Conservation (phyloP, 257 asterid genomes). For the Avicennia marina region DNA sequence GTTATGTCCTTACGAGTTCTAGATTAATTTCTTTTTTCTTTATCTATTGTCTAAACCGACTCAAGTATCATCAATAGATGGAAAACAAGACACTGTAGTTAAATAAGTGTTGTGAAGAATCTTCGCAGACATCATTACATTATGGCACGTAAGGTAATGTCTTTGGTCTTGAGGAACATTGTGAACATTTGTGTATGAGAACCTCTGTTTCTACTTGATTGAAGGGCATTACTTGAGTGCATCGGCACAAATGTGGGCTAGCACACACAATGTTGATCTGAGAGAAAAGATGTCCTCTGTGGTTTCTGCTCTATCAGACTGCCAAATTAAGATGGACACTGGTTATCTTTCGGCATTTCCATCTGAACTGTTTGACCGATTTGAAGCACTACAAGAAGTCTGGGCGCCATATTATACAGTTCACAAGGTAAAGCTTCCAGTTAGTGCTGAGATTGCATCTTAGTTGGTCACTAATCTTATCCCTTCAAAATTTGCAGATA, state of each 20-base stretch:
- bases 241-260: conserved; percentile 88
- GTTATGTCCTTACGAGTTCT: too few species aligned
- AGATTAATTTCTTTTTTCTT: too few species aligned
- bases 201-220: not conserved
- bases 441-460: not conserved
- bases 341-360: conserved; percentile 97
- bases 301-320: conserved; percentile 50
- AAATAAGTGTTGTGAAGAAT: too few species aligned
- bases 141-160: too few species aligned
- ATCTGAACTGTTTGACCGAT: conserved; percentile 65
- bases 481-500: conserved; percentile 41
- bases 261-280: conserved; percentile 57
- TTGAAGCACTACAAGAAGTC: conserved; percentile 62
- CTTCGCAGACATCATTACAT: too few species aligned
- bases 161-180: too few species aligned
- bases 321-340: conserved; percentile 65
- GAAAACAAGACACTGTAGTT: too few species aligned
- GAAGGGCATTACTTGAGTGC: conserved; percentile 93
- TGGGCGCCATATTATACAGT: conserved; percentile 98
- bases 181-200: too few species aligned
- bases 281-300: conserved; percentile 45
- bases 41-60: too few species aligned
- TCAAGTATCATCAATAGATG: too few species aligned
- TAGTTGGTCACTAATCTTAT: conserved; percentile 15
- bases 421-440: conserved; percentile 64